Evolutionary conservation across 331 rosid genomes (phyloP).

Genomic region (Malus hybrid): DNA sequence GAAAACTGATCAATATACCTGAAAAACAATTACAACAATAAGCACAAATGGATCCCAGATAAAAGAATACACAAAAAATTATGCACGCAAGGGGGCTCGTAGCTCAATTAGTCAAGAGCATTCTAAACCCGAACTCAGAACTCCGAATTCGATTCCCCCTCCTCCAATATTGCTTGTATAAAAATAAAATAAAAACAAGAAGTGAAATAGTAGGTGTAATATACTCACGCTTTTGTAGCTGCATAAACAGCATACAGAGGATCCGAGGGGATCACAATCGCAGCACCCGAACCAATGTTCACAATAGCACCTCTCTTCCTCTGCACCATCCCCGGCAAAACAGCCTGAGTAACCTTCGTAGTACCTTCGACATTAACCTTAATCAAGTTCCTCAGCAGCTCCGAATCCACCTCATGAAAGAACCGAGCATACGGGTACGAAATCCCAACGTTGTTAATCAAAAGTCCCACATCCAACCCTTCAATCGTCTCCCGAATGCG

Average conservation of each 20-base stretch:
- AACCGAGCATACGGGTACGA: slow-evolving; percentile 90
- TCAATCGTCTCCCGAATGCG: slow-evolving; percentile 50
- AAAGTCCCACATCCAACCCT: slow-evolving; percentile 72
- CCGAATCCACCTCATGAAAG: slow-evolving; percentile 86
- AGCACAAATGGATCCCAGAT: not conserved
- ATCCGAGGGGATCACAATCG: slow-evolving; percentile 64
- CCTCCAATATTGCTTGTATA: too few relatives aligned
- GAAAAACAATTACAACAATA: slow-evolving; percentile 10
- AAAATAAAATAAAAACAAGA: too few relatives aligned
- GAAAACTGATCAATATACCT: slow-evolving; percentile 93
- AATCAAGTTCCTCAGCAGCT: slow-evolving; percentile 59
- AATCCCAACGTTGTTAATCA: slow-evolving; percentile 78
- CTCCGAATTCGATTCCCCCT: too few relatives aligned
- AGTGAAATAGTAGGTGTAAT: not conserved
- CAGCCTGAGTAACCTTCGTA: slow-evolving; percentile 65
- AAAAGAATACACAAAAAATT: too few relatives aligned
- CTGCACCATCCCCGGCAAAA: slow-evolving; percentile 65
- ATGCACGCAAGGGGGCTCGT: too few relatives aligned
- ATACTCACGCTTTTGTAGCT: slow-evolving; percentile 71
- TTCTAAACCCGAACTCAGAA: too few relatives aligned
- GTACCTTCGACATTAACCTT: slow-evolving; percentile 77
- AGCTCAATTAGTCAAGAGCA: too few relatives aligned
- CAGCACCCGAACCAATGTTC: slow-evolving; percentile 77
- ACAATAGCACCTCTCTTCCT: slow-evolving; percentile 79
- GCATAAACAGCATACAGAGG: slow-evolving; percentile 81